These are phyloP conservation scores for Scenedesmus sp. DNA, from an alignment of 163 green algal genomes.

Conservation along the genomic window DNA sequence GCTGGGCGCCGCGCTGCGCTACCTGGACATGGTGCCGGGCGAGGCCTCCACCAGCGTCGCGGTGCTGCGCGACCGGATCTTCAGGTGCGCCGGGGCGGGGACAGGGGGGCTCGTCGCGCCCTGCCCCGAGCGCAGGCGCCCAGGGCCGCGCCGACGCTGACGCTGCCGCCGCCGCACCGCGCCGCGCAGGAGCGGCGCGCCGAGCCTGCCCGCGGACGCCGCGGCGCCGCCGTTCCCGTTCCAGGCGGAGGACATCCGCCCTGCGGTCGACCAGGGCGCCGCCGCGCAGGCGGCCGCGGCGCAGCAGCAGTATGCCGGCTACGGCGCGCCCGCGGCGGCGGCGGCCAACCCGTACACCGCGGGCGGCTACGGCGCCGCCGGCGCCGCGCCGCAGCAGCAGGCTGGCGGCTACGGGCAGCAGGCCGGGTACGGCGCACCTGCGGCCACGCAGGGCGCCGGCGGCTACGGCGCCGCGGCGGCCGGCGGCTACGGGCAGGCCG, in stretches of 20 bases:
- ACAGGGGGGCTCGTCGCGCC: not conserved
- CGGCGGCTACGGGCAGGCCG: constrained; percentile 40
- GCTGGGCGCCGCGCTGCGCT: constrained; percentile 82
- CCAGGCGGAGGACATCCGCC: constrained; percentile 59
- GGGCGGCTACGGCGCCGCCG: not conserved
- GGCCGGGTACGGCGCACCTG: constrained; percentile 22
- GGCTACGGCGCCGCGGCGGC: constrained; percentile 16
- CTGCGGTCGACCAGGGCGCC: constrained; percentile 33
- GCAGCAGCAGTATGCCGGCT: not conserved
- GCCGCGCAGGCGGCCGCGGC: not conserved
- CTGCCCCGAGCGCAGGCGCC: too few relatives aligned
- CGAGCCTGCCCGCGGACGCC: constrained; percentile 27
- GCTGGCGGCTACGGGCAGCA: constrained; percentile 33
- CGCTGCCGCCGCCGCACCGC: not conserved
- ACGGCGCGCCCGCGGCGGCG: not conserved
- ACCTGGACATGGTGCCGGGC: constrained; percentile 85
- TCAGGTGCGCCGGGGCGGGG: constrained; percentile 44
- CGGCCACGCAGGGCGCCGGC: constrained; percentile 1
- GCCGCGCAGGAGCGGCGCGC: constrained; percentile 36
- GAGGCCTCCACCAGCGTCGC: constrained; percentile 66
- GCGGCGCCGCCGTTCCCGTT: constrained; percentile 72
- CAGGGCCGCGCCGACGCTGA: too few relatives aligned
- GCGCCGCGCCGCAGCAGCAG: constrained; percentile 45
- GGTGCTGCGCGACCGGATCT: constrained; percentile 88
- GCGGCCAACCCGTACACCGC: not conserved